Conservation (phyloP, 78 protist genomes). For the Dictyostelium firmibasis region DNA sequence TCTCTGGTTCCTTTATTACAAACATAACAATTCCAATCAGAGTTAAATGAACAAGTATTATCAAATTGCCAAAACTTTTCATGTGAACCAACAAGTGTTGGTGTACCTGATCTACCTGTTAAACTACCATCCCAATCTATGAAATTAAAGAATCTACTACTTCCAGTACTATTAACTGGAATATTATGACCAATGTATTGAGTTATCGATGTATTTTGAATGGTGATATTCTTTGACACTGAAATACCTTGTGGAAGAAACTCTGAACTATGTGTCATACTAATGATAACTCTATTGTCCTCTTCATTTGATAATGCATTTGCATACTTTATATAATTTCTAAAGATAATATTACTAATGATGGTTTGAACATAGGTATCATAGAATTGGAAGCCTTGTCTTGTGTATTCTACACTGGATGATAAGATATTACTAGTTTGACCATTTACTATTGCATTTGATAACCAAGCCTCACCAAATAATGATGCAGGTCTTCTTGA, state of each 20-base stretch:
- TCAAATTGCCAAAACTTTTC: constrained; percentile 62
- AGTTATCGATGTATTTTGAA: neutral
- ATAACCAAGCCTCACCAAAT: constrained; percentile 54
- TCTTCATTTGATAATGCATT: constrained; percentile 2
- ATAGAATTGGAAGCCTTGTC: constrained; percentile 89
- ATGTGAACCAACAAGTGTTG: constrained; percentile 30
- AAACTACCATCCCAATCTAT: constrained; percentile 70
- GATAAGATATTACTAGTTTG: constrained; percentile 8
- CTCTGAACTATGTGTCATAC: constrained; percentile 76
- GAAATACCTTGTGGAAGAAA: constrained; percentile 81
- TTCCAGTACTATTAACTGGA: constrained; percentile 25
- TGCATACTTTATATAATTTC: constrained; percentile 11
- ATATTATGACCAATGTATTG: constrained; percentile 43
- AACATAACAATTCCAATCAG: constrained; percentile 12
- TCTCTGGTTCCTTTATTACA: constrained; percentile 12
- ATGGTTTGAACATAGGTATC: constrained; percentile 80
- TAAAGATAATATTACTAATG: constrained; percentile 34
- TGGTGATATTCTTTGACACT: constrained; percentile 5
- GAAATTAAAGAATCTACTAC: constrained; percentile 48
- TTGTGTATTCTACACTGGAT: neutral
- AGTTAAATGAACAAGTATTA: neutral
- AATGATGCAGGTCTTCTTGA: constrained; percentile 31
- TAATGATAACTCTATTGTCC: constrained; percentile 47
- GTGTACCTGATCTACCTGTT: neutral
- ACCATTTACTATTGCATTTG: constrained; percentile 52